Percentiles rank a stretch among this genome's conserved stretches.
Evolutionary conservation across 2,329 filamentous ascomycete species (phyloP).

Genomic region (Claviceps paspali): DNA sequence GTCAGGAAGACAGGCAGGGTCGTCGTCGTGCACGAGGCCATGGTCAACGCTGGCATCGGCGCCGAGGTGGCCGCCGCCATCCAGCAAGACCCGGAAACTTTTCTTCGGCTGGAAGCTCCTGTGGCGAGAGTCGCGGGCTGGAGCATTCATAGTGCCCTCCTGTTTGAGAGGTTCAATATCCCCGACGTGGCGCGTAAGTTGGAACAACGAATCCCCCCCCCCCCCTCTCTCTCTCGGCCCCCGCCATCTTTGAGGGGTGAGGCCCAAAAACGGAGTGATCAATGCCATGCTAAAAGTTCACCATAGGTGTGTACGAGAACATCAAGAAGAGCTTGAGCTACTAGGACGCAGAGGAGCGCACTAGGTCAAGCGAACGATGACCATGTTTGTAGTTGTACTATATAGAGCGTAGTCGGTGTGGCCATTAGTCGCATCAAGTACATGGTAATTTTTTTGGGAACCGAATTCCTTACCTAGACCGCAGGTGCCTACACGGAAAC

Average conservation of each 20-base stretch:
- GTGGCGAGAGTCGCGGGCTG: constrained; percentile 78
- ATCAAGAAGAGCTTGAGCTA: constrained; percentile 54
- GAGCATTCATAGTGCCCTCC: constrained; percentile 67
- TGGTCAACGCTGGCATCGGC: constrained; percentile 79
- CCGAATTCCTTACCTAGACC: too few relatives aligned
- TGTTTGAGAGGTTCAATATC: constrained; percentile 67
- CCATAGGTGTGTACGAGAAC: constrained; percentile 53
- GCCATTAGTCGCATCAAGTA: too few relatives aligned
- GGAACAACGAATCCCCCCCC: too few relatives aligned
- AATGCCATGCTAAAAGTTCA: background rate
- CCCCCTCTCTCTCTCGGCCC: too few relatives aligned
- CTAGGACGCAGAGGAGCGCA: constrained; percentile 18
- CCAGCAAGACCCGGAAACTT: constrained; percentile 62
- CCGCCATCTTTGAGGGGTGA: too few relatives aligned
- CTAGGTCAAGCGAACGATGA: too few relatives aligned
- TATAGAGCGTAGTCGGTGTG: too few relatives aligned
- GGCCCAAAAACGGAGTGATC: too few relatives aligned
- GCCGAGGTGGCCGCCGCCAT: constrained; percentile 81
- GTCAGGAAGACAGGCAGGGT: constrained; percentile 77
- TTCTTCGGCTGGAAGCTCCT: constrained; percentile 69
- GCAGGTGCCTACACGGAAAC: too few relatives aligned
- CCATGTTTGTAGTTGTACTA: too few relatives aligned
- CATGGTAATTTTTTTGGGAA: too few relatives aligned
- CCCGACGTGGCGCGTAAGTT: constrained; percentile 77
- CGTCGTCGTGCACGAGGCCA: constrained; percentile 82